Evolutionary conservation across 495 filamentous ascomycete species (phyloP).

Genomic region (Staphylotrichum tortipilum): DNA sequence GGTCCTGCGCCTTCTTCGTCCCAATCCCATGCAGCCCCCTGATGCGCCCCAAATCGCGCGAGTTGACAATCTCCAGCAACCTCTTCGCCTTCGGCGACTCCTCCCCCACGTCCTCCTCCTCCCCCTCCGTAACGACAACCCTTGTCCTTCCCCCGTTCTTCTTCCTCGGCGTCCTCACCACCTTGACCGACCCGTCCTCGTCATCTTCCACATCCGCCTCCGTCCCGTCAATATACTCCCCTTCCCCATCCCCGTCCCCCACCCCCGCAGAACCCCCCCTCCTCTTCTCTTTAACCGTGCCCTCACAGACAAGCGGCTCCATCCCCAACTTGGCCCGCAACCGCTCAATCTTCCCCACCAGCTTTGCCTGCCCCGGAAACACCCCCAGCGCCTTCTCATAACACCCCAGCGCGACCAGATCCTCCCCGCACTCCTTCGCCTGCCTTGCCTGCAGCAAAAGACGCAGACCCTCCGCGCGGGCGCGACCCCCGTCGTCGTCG

Average conservation of each 20-base stretch:
- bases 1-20: conserved; percentile 54
- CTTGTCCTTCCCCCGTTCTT: conserved; percentile 19
- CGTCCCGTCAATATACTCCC: conserved; percentile 27
- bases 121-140: background rate
- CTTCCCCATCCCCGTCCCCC: conserved; percentile 18
- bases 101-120: conserved; percentile 17
- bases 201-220: conserved; percentile 45
- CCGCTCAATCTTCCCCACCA: conserved; percentile 65
- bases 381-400: conserved; percentile 75
- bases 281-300: conserved; percentile 1
- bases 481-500: conserved; percentile 51
- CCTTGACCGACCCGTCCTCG: conserved; percentile 4
- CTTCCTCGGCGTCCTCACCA: conserved; percentile 29
- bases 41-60: conserved; percentile 61
- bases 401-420: conserved; percentile 70
- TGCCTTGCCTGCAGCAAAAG: conserved; percentile 87
- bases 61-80: conserved; percentile 79
- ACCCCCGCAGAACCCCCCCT: conserved; percentile 9
- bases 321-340: conserved; percentile 53
- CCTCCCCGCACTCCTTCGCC: conserved; percentile 73
- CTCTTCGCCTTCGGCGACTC: conserved; percentile 55
- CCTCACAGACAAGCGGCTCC: conserved; percentile 14
- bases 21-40: conserved; percentile 64
- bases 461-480: conserved; percentile 68
- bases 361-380: conserved; percentile 80